Base-by-base conservation (phyloP, 495 filamentous ascomycete genomes). In the Penicillium arizonense region DNA sequence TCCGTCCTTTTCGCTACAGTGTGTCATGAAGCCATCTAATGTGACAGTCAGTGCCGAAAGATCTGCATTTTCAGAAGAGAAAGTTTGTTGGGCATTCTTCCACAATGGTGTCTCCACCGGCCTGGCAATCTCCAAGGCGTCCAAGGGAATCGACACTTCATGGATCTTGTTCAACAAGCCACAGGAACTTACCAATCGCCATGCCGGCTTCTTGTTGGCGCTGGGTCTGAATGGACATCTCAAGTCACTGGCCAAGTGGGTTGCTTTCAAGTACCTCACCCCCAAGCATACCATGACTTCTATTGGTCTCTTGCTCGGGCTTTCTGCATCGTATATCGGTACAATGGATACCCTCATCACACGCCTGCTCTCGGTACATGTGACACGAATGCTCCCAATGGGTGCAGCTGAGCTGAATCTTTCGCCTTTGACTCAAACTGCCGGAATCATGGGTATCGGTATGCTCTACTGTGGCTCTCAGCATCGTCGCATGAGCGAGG, bases 101-200 rank as follows among this genome's bases (percentile, higher is more conserved):
- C 92, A 99, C 71, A 88, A 91, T 52, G 94, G 94, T 30, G 94
- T 96, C 18, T 85, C 93, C 5, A 88, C 88, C 11, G 94, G 93
- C 8, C 75, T 99, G 43, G 90, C 89, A 32, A 95, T 97, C 44
- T 95, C 95, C 1, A 87, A 84, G 23, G 80, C 90, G 30, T 94
- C 92, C 1, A 91, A 89, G 66, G 91, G 91, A 5, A 96, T 99
- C 53, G 94, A 99, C 59, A 96, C 91, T 2, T 96, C 91, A 0
- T 99, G 94, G 94, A 96, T 99, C 59, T 77, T 96, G 34, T 97
- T 94, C 75, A 99, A 99, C 72, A 97, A 96, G 64, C 93, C 95
- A 1, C 79, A 83, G 32, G 95, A 99, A 23, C 82, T 96, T 2
- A 94, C 83, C 35, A 96, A 97, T 62, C 83, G 92, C 12, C 94